Evolutionary conservation across 2,329 filamentous ascomycete species (phyloP).

Genomic region (Penicillium palitans): DNA sequence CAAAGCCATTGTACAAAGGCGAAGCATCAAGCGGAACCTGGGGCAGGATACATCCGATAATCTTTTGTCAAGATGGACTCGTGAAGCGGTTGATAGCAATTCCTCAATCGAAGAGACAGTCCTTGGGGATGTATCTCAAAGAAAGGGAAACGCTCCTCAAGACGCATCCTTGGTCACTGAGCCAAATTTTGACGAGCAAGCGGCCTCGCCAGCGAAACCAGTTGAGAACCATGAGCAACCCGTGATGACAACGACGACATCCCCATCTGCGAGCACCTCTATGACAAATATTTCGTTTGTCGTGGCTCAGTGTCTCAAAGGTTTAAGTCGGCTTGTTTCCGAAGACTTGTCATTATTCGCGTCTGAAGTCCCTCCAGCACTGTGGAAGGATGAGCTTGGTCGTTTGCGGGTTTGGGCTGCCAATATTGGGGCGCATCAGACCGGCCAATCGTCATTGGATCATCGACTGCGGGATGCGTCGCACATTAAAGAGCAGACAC

Average conservation of each 20-base stretch:
- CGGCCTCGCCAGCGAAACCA: background rate
- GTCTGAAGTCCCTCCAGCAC: background rate
- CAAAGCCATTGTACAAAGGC: background rate
- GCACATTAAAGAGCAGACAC: slow-evolving; percentile 16
- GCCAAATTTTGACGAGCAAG: background rate
- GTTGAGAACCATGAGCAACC: background rate
- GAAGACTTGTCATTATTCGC: background rate
- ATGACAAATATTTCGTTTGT: background rate
- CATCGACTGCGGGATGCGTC: slow-evolving; percentile 33
- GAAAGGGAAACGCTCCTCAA: background rate
- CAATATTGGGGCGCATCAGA: slow-evolving; percentile 36
- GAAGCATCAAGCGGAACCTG: too few species aligned
- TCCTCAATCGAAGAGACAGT: background rate
- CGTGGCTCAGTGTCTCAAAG: background rate
- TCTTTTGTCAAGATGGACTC: background rate
- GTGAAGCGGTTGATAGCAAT: background rate
- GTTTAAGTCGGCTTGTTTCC: background rate
- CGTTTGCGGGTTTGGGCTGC: slow-evolving; percentile 31
- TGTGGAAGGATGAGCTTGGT: slow-evolving; percentile 24
- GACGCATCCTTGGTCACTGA: background rate
- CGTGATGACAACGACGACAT: background rate
- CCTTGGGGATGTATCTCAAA: background rate
- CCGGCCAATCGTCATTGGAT: slow-evolving; percentile 32
- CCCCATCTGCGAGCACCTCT: background rate
- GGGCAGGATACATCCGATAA: too few species aligned